Evolutionary conservation across 306 rosid species (phyloP), one percentile per base, ranked within the genome.

Genomic region (Ammopiptanthus mongolicus): DNA sequence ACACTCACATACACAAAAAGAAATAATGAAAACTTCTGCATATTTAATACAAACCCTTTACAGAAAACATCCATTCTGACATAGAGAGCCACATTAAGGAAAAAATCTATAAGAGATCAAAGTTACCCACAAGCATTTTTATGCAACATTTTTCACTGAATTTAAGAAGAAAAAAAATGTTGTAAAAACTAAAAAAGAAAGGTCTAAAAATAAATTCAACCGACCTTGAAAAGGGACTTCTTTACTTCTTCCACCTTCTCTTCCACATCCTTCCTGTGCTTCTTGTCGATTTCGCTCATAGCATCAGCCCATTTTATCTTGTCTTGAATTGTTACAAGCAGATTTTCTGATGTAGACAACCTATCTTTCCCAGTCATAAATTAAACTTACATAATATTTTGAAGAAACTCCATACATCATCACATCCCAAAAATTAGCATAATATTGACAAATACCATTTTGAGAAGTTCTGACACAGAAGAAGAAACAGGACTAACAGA

Each of bases 271-370:
- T 88, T 91, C 70, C 83, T 82, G 82, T 95, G 98, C 78, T 91
- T 88, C 86, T 90, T 95, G 84, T 90, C 90, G 69, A 61, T 19
- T 78, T 88, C 97, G 60, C 95, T 87, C 96, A 94, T 87, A 13
- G 86, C 63, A 84, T 91, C 96, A 36, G 98, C 97, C 97, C 98
- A 94, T 82, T 85, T 94, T 41, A 94, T 94, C 90, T 90, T 94
- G 62, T 94, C 97, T 87, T 94, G 96, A 78, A 94, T 94, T 61
- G 98, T 84, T 69, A 84, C 84, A 63, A 91, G 96, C 74, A 94
- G 81, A 66, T 85, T 85, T 82, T 90, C 94, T 39, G 98, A 94
- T 4, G 95, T 91, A 81, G 83, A 58, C 87, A 91, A 80, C 98
- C 98, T 94, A 80, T 13, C 66, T 82, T 77, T 78, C 76, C 76